These are phyloP conservation scores for Botrytis hyacinthi DNA, from an alignment of 2,329 filamentous ascomycete genomes.

Conservation along the genomic window DNA sequence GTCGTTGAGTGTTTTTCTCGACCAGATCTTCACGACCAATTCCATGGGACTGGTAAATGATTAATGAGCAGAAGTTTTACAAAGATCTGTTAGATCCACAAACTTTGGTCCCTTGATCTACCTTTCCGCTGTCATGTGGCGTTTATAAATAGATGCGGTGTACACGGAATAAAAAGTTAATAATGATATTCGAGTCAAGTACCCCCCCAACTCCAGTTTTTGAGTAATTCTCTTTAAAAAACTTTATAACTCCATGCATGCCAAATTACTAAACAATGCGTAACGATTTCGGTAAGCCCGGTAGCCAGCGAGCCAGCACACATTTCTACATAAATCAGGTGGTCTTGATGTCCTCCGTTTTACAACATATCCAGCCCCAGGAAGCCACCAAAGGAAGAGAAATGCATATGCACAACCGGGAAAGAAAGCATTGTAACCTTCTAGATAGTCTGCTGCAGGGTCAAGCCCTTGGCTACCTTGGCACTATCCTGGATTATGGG, in stretches of 20 bases:
- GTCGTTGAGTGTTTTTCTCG: not conserved
- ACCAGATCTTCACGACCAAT: not conserved
- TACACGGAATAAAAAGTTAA: not conserved
- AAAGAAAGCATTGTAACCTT: not conserved
- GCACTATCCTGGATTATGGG: constrained; percentile 13
- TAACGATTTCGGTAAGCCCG: not conserved
- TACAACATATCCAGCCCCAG: not conserved
- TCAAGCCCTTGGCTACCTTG: constrained; percentile 16
- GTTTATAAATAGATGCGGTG: not conserved
- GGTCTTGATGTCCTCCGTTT: not conserved
- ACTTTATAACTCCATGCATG: not conserved
- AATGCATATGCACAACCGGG: constrained; percentile 4
- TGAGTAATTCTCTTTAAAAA: not conserved
- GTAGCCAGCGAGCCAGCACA: not conserved
- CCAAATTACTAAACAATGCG: not conserved
- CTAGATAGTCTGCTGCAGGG: not conserved
- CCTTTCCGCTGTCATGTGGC: not conserved
- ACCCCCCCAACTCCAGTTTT: not conserved
- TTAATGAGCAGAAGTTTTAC: not conserved
- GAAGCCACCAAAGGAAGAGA: not conserved
- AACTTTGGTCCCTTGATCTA: constrained; percentile 8
- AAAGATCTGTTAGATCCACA: not conserved
- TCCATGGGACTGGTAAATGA: not conserved
- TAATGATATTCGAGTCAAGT: not conserved
- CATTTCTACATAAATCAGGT: not conserved